These are phyloP conservation scores for Pyracantha coccinea DNA, from an alignment of 331 rosid species.

Conservation along the genomic window DNA sequence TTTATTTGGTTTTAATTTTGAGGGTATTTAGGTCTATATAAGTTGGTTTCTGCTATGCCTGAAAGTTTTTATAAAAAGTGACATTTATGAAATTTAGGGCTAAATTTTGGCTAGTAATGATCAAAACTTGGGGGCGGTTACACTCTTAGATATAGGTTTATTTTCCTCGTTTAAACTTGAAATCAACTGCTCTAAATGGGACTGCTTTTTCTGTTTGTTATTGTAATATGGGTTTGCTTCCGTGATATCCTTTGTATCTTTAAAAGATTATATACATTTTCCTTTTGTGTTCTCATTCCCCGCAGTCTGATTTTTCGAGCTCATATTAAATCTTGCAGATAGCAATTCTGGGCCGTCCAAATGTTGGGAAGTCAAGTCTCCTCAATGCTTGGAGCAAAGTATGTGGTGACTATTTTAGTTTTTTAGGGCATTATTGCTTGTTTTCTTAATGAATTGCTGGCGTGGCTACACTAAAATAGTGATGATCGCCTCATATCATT, in stretches of 20 bases:
- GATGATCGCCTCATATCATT: neutral
- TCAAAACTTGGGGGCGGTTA: too few species aligned
- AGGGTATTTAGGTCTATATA: too few species aligned
- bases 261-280: neutral
- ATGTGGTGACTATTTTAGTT: conserved; percentile 19
- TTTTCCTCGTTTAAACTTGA: neutral
- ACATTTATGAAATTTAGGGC: too few species aligned
- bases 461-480: neutral
- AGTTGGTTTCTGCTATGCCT: too few species aligned
- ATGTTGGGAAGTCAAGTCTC: conserved; percentile 97
- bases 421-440: neutral
- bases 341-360: conserved; percentile 96
- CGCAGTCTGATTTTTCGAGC: conserved; percentile 1
- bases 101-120: too few species aligned
- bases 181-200: neutral
- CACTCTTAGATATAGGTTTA: too few species aligned
- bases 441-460: neutral
- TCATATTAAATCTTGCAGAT: conserved; percentile 45
- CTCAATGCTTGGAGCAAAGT: conserved; percentile 99
- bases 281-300: neutral
- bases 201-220: neutral
- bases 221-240: neutral
- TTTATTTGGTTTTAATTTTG: too few species aligned
- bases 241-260: neutral
- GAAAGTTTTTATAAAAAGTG: too few species aligned